Evolutionary conservation across 768 basidiomycete species (phyloP).

Genomic region (Boletus sp.): DNA sequence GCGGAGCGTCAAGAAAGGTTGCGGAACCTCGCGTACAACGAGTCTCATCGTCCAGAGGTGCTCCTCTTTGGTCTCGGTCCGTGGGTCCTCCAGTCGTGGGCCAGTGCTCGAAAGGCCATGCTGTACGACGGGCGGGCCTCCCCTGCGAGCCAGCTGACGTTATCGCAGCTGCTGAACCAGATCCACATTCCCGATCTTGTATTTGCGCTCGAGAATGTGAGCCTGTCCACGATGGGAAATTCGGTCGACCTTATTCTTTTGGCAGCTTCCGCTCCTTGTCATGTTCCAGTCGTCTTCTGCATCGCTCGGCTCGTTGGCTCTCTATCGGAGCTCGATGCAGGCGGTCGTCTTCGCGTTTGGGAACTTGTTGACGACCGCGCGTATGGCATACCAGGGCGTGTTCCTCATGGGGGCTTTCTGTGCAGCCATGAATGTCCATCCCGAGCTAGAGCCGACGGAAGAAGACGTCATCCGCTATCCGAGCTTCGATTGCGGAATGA

Average conservation of each 20-base stretch:
- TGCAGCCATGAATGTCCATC: slow-evolving; percentile 69
- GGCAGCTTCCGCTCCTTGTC: slow-evolving; percentile 70
- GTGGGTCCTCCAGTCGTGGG: slow-evolving; percentile 83
- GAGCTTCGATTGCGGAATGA: slow-evolving; percentile 53
- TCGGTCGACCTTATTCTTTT: slow-evolving; percentile 6
- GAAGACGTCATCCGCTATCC: slow-evolving; percentile 50
- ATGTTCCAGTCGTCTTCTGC: slow-evolving; percentile 68
- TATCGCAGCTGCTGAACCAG: slow-evolving; percentile 48
- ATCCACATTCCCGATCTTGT: slow-evolving; percentile 63
- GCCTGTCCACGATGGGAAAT: slow-evolving; percentile 25
- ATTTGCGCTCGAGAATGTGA: slow-evolving; percentile 66
- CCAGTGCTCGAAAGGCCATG: slow-evolving; percentile 55
- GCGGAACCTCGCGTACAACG: slow-evolving; percentile 72
- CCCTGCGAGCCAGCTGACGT: slow-evolving; percentile 35
- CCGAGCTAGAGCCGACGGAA: slow-evolving; percentile 59
- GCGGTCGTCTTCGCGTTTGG: slow-evolving; percentile 64
- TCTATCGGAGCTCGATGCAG: slow-evolving; percentile 77
- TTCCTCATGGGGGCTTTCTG: slow-evolving; percentile 87
- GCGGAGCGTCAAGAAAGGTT: slow-evolving; percentile 72
- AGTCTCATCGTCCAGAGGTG: slow-evolving; percentile 75
- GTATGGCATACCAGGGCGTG: slow-evolving; percentile 79
- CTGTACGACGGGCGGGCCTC: slow-evolving; percentile 51
- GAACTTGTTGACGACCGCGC: slow-evolving; percentile 57
- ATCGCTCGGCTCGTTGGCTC: slow-evolving; percentile 75
- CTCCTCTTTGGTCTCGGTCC: slow-evolving; percentile 78